A percentile compares a stretch with the other conserved stretches of the same genome.
Conservation (phyloP, 2,329 filamentous ascomycete genomes). For the Didymellaceae sp. region DNA sequence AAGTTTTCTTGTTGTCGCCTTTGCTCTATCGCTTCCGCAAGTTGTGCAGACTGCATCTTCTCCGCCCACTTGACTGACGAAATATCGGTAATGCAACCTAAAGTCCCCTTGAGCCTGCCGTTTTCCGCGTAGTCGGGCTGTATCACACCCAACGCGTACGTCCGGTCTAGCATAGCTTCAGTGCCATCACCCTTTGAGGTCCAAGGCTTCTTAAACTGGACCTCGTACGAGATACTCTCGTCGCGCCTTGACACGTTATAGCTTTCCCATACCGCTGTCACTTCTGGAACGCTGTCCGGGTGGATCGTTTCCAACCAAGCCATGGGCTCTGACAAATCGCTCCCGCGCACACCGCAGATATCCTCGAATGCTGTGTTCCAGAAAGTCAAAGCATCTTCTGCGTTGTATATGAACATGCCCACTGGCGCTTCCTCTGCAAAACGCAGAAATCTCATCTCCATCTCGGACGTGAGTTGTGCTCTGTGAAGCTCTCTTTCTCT, state of each 20-base stretch:
- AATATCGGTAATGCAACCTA: slow-evolving; percentile 83
- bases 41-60: slow-evolving; percentile 74
- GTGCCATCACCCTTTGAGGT: slow-evolving; percentile 56
- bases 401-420: slow-evolving; percentile 80
- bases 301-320: slow-evolving; percentile 72
- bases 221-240: slow-evolving; percentile 69
- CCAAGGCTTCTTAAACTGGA: slow-evolving; percentile 73
- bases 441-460: slow-evolving; percentile 78
- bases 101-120: slow-evolving; percentile 72
- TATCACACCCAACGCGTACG: slow-evolving; percentile 77
- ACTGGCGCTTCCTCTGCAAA: slow-evolving; percentile 85
- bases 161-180: slow-evolving; percentile 63
- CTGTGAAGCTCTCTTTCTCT: slow-evolving; percentile 81
- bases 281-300: slow-evolving; percentile 59
- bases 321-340: slow-evolving; percentile 64
- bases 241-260: slow-evolving; percentile 8
- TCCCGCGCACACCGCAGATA: slow-evolving; percentile 68
- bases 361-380: slow-evolving; percentile 77
- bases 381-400: slow-evolving; percentile 72
- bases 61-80: slow-evolving; percentile 86
- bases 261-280: background rate
- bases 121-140: slow-evolving; percentile 71
- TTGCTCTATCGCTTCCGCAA: slow-evolving; percentile 78
- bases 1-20: slow-evolving; percentile 82
- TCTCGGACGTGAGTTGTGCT: slow-evolving; percentile 72